Percentiles rank a stretch among this genome's conserved stretches.
Evolutionary conservation across 495 filamentous ascomycete genomes (phyloP).

Genomic region (Platismatia glauca): DNA sequence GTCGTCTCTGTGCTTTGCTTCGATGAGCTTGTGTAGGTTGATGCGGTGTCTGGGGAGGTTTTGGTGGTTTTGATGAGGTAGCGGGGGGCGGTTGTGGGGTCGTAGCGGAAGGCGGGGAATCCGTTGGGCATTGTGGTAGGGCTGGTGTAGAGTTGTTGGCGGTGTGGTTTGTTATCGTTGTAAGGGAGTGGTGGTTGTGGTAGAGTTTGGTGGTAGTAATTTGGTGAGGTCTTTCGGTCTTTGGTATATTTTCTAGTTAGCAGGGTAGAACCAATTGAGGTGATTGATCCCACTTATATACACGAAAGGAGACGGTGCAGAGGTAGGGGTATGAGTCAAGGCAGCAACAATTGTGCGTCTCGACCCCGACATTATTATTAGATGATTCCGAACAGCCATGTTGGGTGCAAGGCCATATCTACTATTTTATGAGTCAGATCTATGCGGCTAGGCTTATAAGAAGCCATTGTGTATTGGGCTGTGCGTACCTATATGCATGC

Average conservation of each 20-base stretch:
- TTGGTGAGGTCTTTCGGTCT: neutral
- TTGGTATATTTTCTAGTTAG: neutral
- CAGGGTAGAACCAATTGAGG: conserved; percentile 3
- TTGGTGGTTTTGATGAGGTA: conserved; percentile 1
- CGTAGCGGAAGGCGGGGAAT: conserved; percentile 11
- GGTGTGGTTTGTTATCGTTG: neutral
- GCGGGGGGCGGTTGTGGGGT: conserved; percentile 7
- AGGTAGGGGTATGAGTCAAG: conserved; percentile 4
- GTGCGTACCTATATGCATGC: neutral
- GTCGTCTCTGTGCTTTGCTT: neutral
- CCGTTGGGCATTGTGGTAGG: conserved; percentile 15
- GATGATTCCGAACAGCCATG: neutral
- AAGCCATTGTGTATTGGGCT: neutral
- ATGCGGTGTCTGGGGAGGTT: conserved; percentile 1
- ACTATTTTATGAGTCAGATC: neutral
- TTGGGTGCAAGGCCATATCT: neutral
- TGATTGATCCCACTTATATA: neutral
- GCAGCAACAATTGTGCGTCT: neutral
- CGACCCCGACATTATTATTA: neutral
- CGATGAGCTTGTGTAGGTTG: conserved; percentile 6
- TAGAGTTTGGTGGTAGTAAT: neutral
- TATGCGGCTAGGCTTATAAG: neutral
- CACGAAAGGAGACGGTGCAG: neutral
- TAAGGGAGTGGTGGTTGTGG: neutral
- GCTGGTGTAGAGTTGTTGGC: neutral